A percentile compares a stretch with the other conserved stretches of the same genome.
These are phyloP conservation scores for Candida maltosa DNA, from an alignment of 805 yeast genomes.

Conservation along the genomic window DNA sequence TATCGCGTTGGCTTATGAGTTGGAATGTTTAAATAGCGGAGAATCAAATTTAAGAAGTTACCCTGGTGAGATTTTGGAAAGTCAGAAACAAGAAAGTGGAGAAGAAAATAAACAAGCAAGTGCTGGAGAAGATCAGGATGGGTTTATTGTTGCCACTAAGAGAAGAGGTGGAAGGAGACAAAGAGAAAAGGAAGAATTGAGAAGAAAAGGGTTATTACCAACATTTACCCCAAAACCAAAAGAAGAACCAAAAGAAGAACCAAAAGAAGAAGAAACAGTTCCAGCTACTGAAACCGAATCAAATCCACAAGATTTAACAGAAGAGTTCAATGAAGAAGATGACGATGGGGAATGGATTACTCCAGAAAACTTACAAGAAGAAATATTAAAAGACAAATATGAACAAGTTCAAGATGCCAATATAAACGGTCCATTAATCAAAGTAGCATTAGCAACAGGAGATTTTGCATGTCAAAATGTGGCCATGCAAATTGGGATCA, in stretches of 20 bases:
- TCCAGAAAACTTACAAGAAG: slow-evolving; percentile 74
- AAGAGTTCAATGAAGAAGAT: slow-evolving; percentile 69
- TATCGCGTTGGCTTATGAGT: slow-evolving; percentile 85
- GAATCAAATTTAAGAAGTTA: slow-evolving; percentile 65
- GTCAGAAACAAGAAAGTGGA: slow-evolving; percentile 1
- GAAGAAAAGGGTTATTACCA: no score
- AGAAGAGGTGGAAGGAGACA: slow-evolving; percentile 63
- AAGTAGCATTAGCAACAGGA: slow-evolving; percentile 87
- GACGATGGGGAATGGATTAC: slow-evolving; percentile 93
- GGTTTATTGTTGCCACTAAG: slow-evolving; percentile 10
- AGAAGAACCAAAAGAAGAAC: slow-evolving; percentile 9
- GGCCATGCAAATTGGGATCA: slow-evolving; percentile 83
- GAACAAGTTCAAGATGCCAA: slow-evolving; percentile 48
- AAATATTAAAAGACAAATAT: slow-evolving; percentile 62
- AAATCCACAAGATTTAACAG: slow-evolving; percentile 23
- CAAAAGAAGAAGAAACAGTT: not conserved
- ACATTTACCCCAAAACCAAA: slow-evolving; percentile 10
- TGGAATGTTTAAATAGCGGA: slow-evolving; percentile 74
- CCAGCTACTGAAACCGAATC: slow-evolving; percentile 9
- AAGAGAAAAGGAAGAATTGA: slow-evolving; percentile 47
- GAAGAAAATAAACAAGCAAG: slow-evolving; percentile 11
- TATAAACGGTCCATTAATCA: slow-evolving; percentile 34
- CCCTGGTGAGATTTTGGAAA: slow-evolving; percentile 59
- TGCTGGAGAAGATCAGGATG: slow-evolving; percentile 4
- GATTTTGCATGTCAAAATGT: slow-evolving; percentile 98